Conservation (phyloP, 208 protist genomes). For the Acanthamoeba rhysodes region DNA sequence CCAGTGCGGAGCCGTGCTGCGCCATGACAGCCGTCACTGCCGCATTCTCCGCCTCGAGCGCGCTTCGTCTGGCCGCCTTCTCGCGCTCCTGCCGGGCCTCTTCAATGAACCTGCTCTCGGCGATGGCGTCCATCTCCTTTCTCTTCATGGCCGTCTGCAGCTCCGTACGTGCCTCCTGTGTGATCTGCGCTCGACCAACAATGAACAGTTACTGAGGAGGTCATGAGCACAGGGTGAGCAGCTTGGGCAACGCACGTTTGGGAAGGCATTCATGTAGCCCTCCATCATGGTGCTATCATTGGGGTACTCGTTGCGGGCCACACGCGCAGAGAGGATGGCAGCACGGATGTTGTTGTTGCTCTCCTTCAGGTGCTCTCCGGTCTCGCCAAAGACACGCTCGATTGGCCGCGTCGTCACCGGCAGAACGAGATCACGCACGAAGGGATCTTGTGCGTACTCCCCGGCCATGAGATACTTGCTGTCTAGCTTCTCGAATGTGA, state of each 20-base stretch:
- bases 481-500: constrained; percentile 60
- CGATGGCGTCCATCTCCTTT: constrained; percentile 55
- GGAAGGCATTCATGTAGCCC: constrained; percentile 66
- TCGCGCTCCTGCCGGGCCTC: constrained; percentile 38
- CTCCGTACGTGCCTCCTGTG: no score
- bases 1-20: constrained; percentile 63
- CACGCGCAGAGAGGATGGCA: constrained; percentile 49
- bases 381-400: constrained; percentile 55
- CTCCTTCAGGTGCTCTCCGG: constrained; percentile 29
- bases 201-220: no score
- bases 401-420: constrained; percentile 50
- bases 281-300: constrained; percentile 23
- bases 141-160: not conserved
- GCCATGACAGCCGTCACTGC: constrained; percentile 5
- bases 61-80: constrained; percentile 17
- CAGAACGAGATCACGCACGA: constrained; percentile 37
- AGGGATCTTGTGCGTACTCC: constrained; percentile 69
- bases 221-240: no score
- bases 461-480: constrained; percentile 57
- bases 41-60: not conserved
- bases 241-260: not conserved
- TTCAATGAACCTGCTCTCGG: constrained; percentile 17
- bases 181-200: no score
- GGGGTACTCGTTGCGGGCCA: constrained; percentile 54
- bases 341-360: constrained; percentile 62